These are phyloP conservation scores for Trichoderma aggressivum DNA, from an alignment of 2,329 filamentous ascomycete species.

Conservation along the genomic window DNA sequence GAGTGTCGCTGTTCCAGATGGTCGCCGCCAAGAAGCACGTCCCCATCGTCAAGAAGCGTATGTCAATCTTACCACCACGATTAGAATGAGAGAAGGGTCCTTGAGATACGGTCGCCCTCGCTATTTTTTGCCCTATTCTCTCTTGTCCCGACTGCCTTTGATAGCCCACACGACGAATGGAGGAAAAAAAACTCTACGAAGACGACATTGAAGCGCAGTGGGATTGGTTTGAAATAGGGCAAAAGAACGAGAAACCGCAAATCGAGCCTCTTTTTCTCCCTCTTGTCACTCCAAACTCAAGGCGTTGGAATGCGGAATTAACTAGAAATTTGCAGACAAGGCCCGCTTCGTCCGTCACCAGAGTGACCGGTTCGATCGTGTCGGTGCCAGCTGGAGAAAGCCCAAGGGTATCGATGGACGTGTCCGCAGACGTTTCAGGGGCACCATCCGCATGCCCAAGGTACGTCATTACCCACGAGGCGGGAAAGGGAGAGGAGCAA, in stretches of 20 bases:
- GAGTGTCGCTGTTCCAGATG: constrained; percentile 62
- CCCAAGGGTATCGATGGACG: constrained; percentile 99
- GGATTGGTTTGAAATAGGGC: background rate
- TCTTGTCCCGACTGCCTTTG: constrained; percentile 6
- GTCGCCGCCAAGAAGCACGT: constrained; percentile 99
- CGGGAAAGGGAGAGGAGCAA: background rate
- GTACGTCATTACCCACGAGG: constrained; percentile 56
- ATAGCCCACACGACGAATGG: background rate
- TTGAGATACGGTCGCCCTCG: background rate
- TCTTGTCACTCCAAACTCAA: background rate
- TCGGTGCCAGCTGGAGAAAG: constrained; percentile 92
- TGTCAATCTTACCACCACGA: constrained; percentile 42
- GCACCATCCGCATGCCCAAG: constrained; percentile 94
- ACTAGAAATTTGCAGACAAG: constrained; percentile 61
- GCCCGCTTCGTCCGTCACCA: constrained; percentile 97
- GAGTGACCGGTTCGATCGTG: constrained; percentile 93
- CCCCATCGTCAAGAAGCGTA: constrained; percentile 99
- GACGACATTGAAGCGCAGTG: constrained; percentile 10
- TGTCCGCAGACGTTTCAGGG: constrained; percentile 95
- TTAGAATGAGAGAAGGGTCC: background rate
- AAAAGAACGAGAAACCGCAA: background rate
- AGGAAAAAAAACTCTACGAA: background rate
- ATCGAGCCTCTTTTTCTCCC: background rate
- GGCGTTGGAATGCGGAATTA: constrained; percentile 32
- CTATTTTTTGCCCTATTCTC: background rate